Evolutionary conservation across 805 yeast species (phyloP), one percentile per base, ranked within the genome.

Genomic region (Starmerella floricola): DNA sequence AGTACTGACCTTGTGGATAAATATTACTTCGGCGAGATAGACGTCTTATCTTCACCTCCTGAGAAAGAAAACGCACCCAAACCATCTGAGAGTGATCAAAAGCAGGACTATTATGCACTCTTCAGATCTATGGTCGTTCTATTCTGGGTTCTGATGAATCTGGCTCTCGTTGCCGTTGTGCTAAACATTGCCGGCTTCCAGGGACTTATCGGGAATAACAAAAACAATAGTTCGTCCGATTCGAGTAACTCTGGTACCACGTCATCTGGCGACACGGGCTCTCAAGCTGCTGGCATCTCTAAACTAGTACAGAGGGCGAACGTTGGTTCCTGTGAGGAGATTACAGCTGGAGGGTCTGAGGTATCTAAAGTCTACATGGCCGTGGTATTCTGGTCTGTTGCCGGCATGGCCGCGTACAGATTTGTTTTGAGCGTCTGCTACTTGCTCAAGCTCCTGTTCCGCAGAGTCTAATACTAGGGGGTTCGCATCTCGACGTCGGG

Each of bases 331-430:
- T 54, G 62, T 56, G 28, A 40, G 10, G 51, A 45, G 40, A 34
- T 47, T 19, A 62, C 68, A 27, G 64, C 69, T 10, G 51, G 60
- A 17, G 44, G 55, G 8, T 43, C 50, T n/a, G 33, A 16, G 5
- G 53, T 58, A 18, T 52, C 62, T 1, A 52, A 54, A 36, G 64
- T 77, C 6, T 88, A 85, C 58, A 71, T 88, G 60, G 74, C 91
- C 4, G 84, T 88, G 24, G 79, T 88, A 35, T 66, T 88, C 51
- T 88, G 97, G 95, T 64, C 87, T 29, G 97, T 88, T 33, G 95
- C 95, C 3, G 82, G 78, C 21, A 73, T 85, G 69, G 95, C 97
- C 0, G 70, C 78, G 6, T 78, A 84, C 60, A 68, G 96, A 48
- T 79, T 88, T 51, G 38, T 79, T 21, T 95, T 96, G 1, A 75